phyloP scores from a whole-genome alignment of 1,139 yeast species.

The Geotrichum carabidarum region DNA sequence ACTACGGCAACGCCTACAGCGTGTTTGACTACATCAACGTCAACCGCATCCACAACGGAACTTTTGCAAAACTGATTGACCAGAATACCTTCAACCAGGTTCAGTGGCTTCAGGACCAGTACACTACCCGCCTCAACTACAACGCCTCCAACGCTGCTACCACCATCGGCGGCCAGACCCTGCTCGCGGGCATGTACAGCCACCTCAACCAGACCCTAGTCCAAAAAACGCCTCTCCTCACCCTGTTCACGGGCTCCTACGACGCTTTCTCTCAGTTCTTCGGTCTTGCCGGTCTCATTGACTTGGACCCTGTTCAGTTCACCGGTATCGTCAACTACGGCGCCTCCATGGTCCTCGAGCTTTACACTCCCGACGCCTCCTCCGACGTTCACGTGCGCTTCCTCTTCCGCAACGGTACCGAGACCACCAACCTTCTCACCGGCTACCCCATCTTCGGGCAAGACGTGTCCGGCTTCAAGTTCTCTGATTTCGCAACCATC shows the following conservation, averaged over 20 bases:
- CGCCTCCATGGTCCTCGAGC: slow-evolving; percentile 42
- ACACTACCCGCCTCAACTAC: slow-evolving; percentile 39
- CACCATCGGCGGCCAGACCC: slow-evolving; percentile 41
- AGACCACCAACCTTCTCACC: slow-evolving; percentile 32
- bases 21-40: slow-evolving; percentile 42
- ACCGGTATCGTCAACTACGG: slow-evolving; percentile 46
- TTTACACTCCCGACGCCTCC: slow-evolving; percentile 30
- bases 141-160: slow-evolving; percentile 32
- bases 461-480: slow-evolving; percentile 32
- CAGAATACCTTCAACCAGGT: slow-evolving; percentile 33
- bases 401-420: slow-evolving; percentile 44
- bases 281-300: slow-evolving; percentile 37
- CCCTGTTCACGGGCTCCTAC: slow-evolving; percentile 43
- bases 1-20: slow-evolving; percentile 39
- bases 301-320: slow-evolving; percentile 32
- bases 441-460: slow-evolving; percentile 40
- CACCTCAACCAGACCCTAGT: slow-evolving; percentile 38
- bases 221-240: slow-evolving; percentile 37
- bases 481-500: slow-evolving; percentile 35
- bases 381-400: slow-evolving; percentile 39
- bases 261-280: slow-evolving; percentile 41
- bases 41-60: slow-evolving; percentile 40
- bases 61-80: slow-evolving; percentile 35
- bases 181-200: slow-evolving; percentile 35
- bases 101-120: slow-evolving; percentile 38